Conservation (phyloP, 192 early-diverging fungal species). For the Backusella tarrabulga region DNA sequence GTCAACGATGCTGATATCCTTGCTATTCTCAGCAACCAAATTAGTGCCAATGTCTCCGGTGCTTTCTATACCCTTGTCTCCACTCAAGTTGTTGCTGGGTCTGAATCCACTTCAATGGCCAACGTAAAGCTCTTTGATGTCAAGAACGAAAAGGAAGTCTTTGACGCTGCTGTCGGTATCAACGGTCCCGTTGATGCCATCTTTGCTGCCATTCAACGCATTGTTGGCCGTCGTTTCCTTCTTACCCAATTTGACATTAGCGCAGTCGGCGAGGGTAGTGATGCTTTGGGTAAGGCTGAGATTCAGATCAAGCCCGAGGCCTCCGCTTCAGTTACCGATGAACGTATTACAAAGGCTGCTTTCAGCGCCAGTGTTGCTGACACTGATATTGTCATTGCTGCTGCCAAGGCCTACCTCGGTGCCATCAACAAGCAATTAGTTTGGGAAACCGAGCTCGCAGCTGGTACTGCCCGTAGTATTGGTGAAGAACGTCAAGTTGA, state of each 20-base stretch:
- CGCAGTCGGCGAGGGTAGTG: conserved; percentile 83
- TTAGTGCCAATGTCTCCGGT: neutral
- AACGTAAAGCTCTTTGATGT: conserved; percentile 76
- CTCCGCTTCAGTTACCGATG: conserved; percentile 57
- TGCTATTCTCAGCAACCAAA: conserved; percentile 60
- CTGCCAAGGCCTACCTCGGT: conserved; percentile 85
- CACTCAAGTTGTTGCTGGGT: conserved; percentile 81
- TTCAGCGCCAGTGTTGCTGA: conserved; percentile 79
- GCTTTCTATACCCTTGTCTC: conserved; percentile 63
- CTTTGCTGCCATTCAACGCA: conserved; percentile 87
- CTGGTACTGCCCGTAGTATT: conserved; percentile 24
- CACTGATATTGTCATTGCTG: conserved; percentile 84
- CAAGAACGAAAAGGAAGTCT: conserved; percentile 34
- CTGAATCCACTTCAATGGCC: conserved; percentile 72
- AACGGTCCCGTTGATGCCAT: conserved; percentile 90
- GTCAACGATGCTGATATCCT: conserved; percentile 89
- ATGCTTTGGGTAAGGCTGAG: conserved; percentile 82
- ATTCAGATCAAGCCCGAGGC: conserved; percentile 45
- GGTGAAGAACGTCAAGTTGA: conserved; percentile 19
- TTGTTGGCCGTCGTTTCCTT: conserved; percentile 67
- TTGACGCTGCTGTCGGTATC: conserved; percentile 77
- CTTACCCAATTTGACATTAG: conserved; percentile 86
- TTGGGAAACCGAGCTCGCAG: conserved; percentile 14
- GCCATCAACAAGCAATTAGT: conserved; percentile 75
- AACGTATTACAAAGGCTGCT: conserved; percentile 40